Conservation (phyloP, 192 early-diverging fungal genomes). For the Ramicandelaber brevisporus region DNA sequence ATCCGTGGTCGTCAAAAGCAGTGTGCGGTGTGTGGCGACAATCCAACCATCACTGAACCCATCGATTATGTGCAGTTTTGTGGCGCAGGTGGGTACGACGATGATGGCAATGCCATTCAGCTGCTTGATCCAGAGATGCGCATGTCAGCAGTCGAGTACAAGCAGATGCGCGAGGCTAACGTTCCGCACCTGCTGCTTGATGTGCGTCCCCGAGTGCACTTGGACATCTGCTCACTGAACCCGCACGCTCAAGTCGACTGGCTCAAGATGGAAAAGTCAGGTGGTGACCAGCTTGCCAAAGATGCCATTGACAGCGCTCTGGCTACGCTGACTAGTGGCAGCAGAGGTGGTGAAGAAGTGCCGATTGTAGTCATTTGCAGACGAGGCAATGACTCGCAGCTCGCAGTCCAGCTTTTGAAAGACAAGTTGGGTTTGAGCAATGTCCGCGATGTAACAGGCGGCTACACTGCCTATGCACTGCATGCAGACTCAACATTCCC, state of each 20-base stretch:
- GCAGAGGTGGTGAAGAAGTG: constrained; percentile 10
- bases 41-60: constrained; percentile 47
- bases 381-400: constrained; percentile 69
- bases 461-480: no score
- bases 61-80: constrained; percentile 91
- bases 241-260: no score
- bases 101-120: constrained; percentile 17
- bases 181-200: constrained; percentile 60
- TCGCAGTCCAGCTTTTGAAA: constrained; percentile 53
- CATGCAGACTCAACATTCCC: no score
- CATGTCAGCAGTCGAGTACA: constrained; percentile 25
- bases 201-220: constrained; percentile 66
- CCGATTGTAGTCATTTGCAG: constrained; percentile 69
- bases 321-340: constrained; percentile 6
- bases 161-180: constrained; percentile 5
- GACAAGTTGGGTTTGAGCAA: constrained; percentile 25
- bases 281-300: constrained; percentile 43
- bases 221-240: constrained; percentile 51
- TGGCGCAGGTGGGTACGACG: constrained; percentile 49
- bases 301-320: constrained; percentile 20
- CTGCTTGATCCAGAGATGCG: constrained; percentile 14
- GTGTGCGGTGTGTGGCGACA: constrained; percentile 72
- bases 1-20: constrained; percentile 35
- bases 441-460: constrained; percentile 61
- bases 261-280: no score